Evolutionary conservation across 2,329 filamentous ascomycete species (phyloP).

Genomic region (Fusarium robinianum): DNA sequence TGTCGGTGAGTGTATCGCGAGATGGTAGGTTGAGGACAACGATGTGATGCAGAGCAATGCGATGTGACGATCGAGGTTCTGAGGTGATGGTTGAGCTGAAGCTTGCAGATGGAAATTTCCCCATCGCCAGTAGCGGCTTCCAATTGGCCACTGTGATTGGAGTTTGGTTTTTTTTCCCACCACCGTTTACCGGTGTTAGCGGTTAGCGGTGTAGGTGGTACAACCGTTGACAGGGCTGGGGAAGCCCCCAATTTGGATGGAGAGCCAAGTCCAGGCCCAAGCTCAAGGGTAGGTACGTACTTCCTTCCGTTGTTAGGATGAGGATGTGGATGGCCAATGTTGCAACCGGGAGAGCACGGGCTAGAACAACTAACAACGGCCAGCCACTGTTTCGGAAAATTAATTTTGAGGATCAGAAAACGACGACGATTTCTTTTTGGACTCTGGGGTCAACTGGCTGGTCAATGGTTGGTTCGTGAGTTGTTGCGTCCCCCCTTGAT

Average conservation of each 20-base stretch:
- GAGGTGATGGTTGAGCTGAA: slow-evolving; percentile 13
- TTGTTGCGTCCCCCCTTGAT: too few relatives aligned
- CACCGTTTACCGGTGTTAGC: slow-evolving; percentile 18
- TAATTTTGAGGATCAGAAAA: too few relatives aligned
- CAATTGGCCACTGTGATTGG: slow-evolving; percentile 31
- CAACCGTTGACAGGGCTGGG: slow-evolving; percentile 3
- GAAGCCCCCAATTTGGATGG: slow-evolving; percentile 12
- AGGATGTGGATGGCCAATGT: too few relatives aligned
- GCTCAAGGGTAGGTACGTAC: too few relatives aligned
- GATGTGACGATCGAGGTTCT: slow-evolving; percentile 15
- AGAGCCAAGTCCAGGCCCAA: too few relatives aligned
- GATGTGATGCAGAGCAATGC: slow-evolving; percentile 6
- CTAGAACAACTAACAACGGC: too few relatives aligned
- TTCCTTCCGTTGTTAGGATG: too few relatives aligned
- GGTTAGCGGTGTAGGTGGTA: slow-evolving; percentile 14
- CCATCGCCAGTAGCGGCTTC: slow-evolving; percentile 13
- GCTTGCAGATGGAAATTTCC: slow-evolving; percentile 35
- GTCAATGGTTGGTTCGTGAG: too few relatives aligned
- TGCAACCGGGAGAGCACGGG: too few relatives aligned
- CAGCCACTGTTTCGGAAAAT: too few relatives aligned
- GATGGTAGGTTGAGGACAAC: background rate
- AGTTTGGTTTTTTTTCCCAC: background rate
- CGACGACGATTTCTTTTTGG: too few relatives aligned
- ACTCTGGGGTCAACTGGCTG: too few relatives aligned
- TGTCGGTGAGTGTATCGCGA: background rate